A percentile compares a stretch with the other conserved stretches of the same genome.
Conservation (phyloP, 2,329 filamentous ascomycete genomes). For the Pseudogymnoascus sp. region DNA sequence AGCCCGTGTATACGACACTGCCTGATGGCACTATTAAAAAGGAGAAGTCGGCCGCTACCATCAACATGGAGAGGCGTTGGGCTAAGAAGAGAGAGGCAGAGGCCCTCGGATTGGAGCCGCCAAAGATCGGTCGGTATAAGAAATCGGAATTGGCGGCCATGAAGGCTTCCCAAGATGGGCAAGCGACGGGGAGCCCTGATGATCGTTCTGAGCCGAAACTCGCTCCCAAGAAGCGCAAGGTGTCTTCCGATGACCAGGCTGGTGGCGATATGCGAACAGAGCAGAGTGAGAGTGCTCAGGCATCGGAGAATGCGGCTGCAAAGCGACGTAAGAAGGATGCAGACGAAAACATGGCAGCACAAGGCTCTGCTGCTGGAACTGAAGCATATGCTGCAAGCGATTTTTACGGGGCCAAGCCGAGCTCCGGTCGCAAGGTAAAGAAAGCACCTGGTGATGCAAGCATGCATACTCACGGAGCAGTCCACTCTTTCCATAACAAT, state of each 20-base stretch:
- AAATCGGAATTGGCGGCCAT: slow-evolving; percentile 8
- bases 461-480: background rate
- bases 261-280: background rate
- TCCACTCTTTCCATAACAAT: background rate
- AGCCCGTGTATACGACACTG: background rate
- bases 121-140: slow-evolving; percentile 12
- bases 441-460: background rate
- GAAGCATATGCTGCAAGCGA: background rate
- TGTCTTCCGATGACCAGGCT: background rate
- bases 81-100: slow-evolving; percentile 9
- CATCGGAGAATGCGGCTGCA: background rate
- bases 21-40: slow-evolving; percentile 11
- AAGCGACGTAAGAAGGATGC: background rate
- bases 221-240: background rate
- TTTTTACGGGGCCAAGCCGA: background rate
- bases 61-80: slow-evolving; percentile 11
- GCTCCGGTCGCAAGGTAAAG: background rate
- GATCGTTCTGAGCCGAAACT: background rate
- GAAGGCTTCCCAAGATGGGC: slow-evolving; percentile 1
- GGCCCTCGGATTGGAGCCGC: slow-evolving; percentile 8
- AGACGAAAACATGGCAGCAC: background rate
- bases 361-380: background rate
- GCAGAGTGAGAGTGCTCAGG: background rate
- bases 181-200: background rate
- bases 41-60: slow-evolving; percentile 7